Percentiles rank a stretch among this genome's conserved stretches.
phyloP scores from a whole-genome alignment of 2,329 filamentous ascomycete genomes.

The Ophiostoma sp. region DNA sequence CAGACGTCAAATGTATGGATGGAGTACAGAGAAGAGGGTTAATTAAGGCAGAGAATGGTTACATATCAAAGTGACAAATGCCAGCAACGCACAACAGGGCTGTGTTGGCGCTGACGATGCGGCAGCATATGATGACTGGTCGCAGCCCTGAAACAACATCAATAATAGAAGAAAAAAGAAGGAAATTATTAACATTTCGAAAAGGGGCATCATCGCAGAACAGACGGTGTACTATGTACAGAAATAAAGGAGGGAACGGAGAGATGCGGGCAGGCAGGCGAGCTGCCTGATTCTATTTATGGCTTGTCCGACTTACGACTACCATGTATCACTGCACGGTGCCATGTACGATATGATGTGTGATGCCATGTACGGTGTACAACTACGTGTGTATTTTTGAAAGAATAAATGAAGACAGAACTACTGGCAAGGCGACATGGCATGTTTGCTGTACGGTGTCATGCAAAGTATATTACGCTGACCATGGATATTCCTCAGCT shows the following conservation, averaged over 20 bases:
- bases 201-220: neutral
- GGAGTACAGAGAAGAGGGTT: neutral
- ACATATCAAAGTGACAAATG: neutral
- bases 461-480: neutral
- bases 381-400: neutral
- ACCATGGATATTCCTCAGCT: neutral
- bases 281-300: conserved; percentile 2
- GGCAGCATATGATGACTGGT: neutral
- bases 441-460: neutral
- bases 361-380: neutral
- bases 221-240: neutral
- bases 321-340: neutral
- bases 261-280: neutral
- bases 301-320: neutral
- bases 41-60: neutral
- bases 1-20: neutral
- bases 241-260: neutral
- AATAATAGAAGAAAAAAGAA: neutral
- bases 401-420: neutral
- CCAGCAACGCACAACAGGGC: neutral
- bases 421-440: too few relatives aligned
- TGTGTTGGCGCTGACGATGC: conserved; percentile 8
- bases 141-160: neutral
- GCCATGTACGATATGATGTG: too few relatives aligned
- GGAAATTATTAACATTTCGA: neutral